Conservation (phyloP, 306 rosid genomes). For the Urtica urens region DNA sequence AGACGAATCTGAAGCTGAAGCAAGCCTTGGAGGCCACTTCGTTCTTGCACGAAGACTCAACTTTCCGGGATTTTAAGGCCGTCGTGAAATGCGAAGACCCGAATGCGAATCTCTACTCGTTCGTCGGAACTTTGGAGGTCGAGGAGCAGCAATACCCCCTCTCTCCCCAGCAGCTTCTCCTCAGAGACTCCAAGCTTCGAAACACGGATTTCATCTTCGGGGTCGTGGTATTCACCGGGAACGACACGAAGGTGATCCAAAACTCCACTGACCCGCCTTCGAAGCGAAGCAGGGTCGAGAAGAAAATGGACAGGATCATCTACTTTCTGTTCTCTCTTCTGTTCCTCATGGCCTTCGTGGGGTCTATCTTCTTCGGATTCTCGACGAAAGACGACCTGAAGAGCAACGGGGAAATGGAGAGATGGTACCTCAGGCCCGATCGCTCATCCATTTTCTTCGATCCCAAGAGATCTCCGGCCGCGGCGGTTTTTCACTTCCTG, state of each 20-base stretch:
- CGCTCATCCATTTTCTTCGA: conserved; percentile 64
- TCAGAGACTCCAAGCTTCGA: conserved; percentile 89
- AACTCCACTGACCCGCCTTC: conserved; percentile 88
- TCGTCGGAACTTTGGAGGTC: conserved; percentile 67
- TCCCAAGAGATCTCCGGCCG: conserved; percentile 46
- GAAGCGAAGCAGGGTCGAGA: conserved; percentile 87
- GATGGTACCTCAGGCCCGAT: conserved; percentile 94
- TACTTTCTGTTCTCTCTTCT: conserved; percentile 60
- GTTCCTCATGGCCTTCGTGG: conserved; percentile 58
- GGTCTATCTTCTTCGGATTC: conserved; percentile 75
- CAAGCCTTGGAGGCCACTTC: conserved; percentile 81
- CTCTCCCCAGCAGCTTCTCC: conserved; percentile 80
- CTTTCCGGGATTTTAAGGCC: conserved; percentile 46
- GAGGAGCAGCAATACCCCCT: conserved; percentile 49
- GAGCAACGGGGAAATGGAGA: conserved; percentile 48
- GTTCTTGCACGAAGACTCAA: conserved; percentile 35
- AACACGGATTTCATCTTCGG: conserved; percentile 79
- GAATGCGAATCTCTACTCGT: conserved; percentile 77
- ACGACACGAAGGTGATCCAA: conserved; percentile 83
- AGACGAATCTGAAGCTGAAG: conserved; percentile 82
- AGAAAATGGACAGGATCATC: conserved; percentile 79
- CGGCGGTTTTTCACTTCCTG: conserved; percentile 56
- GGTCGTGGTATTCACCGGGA: conserved; percentile 76
- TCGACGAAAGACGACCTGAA: conserved; percentile 55
- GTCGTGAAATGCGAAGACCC: conserved; percentile 83